These are phyloP conservation scores for Hypoxylon sp. DNA, from an alignment of 2,329 filamentous ascomycete genomes.

Conservation along the genomic window DNA sequence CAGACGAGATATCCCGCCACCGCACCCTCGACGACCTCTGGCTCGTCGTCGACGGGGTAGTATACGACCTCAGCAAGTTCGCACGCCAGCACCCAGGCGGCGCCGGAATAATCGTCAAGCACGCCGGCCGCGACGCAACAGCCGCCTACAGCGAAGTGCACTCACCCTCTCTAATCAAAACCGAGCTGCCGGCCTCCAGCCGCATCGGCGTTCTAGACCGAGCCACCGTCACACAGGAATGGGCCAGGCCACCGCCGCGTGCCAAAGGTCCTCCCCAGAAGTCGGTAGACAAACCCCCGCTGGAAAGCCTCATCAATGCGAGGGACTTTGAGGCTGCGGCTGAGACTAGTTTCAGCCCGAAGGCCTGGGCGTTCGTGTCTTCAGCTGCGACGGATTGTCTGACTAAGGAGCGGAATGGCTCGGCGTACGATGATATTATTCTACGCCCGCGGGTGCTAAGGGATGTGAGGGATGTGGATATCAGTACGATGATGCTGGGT, in stretches of 20 bases:
- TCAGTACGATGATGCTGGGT: slow-evolving; percentile 69
- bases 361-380: slow-evolving; percentile 79
- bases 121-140: slow-evolving; percentile 69
- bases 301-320: slow-evolving; percentile 69
- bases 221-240: slow-evolving; percentile 64
- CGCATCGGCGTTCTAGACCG: slow-evolving; percentile 65
- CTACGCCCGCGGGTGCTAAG: slow-evolving; percentile 62
- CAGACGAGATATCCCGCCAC: slow-evolving; percentile 63
- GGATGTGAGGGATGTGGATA: slow-evolving; percentile 65
- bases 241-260: slow-evolving; percentile 59
- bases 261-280: slow-evolving; percentile 37
- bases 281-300: slow-evolving; percentile 59
- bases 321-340: slow-evolving; percentile 74
- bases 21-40: slow-evolving; percentile 67
- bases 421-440: slow-evolving; percentile 68
- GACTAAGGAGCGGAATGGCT: slow-evolving; percentile 69
- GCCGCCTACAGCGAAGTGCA: slow-evolving; percentile 68
- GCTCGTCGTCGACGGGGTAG: slow-evolving; percentile 75
- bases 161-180: slow-evolving; percentile 59
- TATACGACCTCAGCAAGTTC: slow-evolving; percentile 78
- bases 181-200: slow-evolving; percentile 62
- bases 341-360: slow-evolving; percentile 67
- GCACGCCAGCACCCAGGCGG: slow-evolving; percentile 60
- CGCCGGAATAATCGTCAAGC: slow-evolving; percentile 61
- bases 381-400: slow-evolving; percentile 74